Percentiles rank a stretch among this genome's conserved stretches.
These are phyloP conservation scores for Peronosclerospora sorghi DNA, from an alignment of 352 stramenopile genomes.

Conservation along the genomic window DNA sequence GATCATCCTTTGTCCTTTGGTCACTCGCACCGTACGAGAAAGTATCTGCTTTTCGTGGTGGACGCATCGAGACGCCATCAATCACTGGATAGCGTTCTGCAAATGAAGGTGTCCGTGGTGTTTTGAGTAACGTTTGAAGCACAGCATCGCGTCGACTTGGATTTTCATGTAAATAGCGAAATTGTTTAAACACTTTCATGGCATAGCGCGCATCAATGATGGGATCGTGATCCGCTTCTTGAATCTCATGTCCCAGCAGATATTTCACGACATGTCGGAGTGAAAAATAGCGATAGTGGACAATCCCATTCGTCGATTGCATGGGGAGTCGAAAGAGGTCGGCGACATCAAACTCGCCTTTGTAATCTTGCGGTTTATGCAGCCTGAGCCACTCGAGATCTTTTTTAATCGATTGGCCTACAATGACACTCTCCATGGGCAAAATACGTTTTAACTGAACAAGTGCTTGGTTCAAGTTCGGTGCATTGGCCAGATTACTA, in stretches of 20 bases:
- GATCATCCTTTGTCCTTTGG: no score
- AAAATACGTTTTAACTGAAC: conserved; percentile 64
- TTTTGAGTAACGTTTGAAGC: conserved; percentile 73
- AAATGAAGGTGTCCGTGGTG: conserved; percentile 75
- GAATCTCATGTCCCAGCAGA: conserved; percentile 67
- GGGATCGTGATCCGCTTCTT: conserved; percentile 75
- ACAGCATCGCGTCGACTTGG: conserved; percentile 65
- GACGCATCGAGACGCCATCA: conserved; percentile 73
- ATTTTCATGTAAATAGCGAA: conserved; percentile 69
- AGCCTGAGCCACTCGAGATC: conserved; percentile 87
- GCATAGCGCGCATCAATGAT: conserved; percentile 80
- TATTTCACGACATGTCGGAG: conserved; percentile 78
- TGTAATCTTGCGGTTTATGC: conserved; percentile 77
- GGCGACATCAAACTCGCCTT: conserved; percentile 72
- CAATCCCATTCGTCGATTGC: conserved; percentile 56
- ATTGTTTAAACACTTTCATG: conserved; percentile 87
- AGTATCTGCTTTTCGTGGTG: conserved; percentile 43
- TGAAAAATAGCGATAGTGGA: conserved; percentile 79
- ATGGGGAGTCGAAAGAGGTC: conserved; percentile 77
- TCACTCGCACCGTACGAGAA: conserved; percentile 17
- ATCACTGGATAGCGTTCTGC: conserved; percentile 72
- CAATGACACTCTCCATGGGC: conserved; percentile 76
- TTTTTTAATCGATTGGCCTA: conserved; percentile 89
- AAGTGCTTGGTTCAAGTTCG: conserved; percentile 63
- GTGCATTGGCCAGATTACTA: conserved; percentile 55